Base-by-base conservation (phyloP, 306 rosid genomes). In the Begonia masoniana region DNA sequence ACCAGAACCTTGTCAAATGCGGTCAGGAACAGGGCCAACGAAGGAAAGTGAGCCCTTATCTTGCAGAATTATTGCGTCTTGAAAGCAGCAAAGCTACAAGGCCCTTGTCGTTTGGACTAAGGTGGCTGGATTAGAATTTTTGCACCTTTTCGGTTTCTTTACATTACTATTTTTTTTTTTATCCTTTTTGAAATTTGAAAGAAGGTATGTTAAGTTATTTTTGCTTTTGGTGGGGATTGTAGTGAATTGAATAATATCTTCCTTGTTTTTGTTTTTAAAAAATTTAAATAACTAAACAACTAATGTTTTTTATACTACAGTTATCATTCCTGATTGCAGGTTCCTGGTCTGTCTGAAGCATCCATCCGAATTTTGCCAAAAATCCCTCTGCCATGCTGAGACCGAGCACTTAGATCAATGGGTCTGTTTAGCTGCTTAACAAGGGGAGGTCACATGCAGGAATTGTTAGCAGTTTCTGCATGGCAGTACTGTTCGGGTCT, bases 71-170 rank as follows among this genome's bases (percentile, higher is more conserved):
- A 70, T 69, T 77, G 21, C 80, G 82, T 13, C 67, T 76, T n/a
- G 95, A 92, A 73, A 96, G 86, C 74, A 61, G 96, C 96, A 42
- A 81, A 81, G 78, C 82, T 84, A 58, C 82, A 83, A 26, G 96
- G 96, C 47, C 75, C 77, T 68, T 96, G 99, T 60, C 88, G n/a
- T n/a, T n/a, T n/a, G n/a, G n/a, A n/a, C n/a, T n/a, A n/a, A n/a
- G n/a, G n/a, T n/a, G n/a, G 94, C 43, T 84, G 95, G 92, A 92
- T 84, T 78, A n/a, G n/a, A n/a, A n/a, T n/a, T n/a, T n/a, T n/a
- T n/a, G n/a, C n/a, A n/a, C n/a, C n/a, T n/a, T n/a, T n/a, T n/a
- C n/a, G n/a, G n/a, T n/a, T n/a, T n/a, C n/a, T n/a, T n/a, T n/a
- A n/a, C n/a, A n/a, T n/a, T n/a, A n/a, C n/a, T n/a, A n/a, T n/a